Evolutionary conservation across 164 flowering plant genomes (phyloP), one percentile per base, ranked within the genome.

Genomic region (Hamamelis virginiana): DNA sequence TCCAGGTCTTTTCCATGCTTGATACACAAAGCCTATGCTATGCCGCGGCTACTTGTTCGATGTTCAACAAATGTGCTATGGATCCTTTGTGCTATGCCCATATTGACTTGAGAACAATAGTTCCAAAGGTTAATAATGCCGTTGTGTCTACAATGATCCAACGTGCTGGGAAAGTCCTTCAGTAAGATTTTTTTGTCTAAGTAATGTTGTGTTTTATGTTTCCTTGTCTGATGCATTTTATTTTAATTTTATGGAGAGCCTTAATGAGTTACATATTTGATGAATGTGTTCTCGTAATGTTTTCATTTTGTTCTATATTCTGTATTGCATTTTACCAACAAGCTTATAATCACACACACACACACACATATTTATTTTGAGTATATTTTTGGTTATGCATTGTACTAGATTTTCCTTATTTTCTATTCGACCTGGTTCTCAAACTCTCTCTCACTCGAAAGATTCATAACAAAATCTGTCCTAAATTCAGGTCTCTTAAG

Each of bases 1-100:
- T 77, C 74, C 80, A 94, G 98, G 91, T 94, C 4, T 94, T 94
- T 74, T 85, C 96, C 26, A 76, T 87, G 91, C 94, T 94, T 67
- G 97, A 94, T 76, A 85, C 92, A 0, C 87, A 85, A 75, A 87
- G 87, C 78, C 78, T 94, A n/a, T 89, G 96, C 74, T 76, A 83
- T 60, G 89, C 90, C 10, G 87, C 91, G 3, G 91, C 97, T 23
- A 68, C 91, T 23, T 94, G 98, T 80, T 78, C 86, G n/a, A 79
- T 94, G 88, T 94, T 94, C 66, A 77, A 82, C 56, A 90, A 87
- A 79, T 91, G 94, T 82, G 89, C 94, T n/a, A 79, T 77, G 80
- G 96, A 91, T 72, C 89, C 98, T 23, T 65, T 80, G 45, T 91
- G 97, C 80, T 94, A 90, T 79, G 74, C 91, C 51, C 67, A 86